phyloP scores from a whole-genome alignment of 768 basidiomycete genomes.

The Termitomyces sp. region DNA sequence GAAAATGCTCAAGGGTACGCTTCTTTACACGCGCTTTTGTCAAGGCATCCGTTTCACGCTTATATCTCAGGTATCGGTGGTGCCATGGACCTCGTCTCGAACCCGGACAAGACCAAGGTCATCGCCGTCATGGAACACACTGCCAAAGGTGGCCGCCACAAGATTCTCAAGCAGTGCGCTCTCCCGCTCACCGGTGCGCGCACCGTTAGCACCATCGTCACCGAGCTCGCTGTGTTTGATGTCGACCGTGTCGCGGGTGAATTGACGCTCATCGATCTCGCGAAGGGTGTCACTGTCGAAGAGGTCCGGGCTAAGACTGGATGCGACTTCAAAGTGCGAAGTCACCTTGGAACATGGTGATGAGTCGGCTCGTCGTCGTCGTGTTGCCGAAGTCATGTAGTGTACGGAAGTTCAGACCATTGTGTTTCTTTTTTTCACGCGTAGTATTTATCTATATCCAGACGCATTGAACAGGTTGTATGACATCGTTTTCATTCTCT shows the following conservation, averaged over 20 bases:
- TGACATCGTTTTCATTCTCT: neutral
- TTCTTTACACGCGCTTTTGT: neutral
- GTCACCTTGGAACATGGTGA: slow-evolving; percentile 44
- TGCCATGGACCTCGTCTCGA: slow-evolving; percentile 95
- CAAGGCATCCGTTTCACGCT: neutral
- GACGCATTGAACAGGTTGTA: neutral
- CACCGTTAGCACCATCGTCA: slow-evolving; percentile 87
- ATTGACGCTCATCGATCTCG: slow-evolving; percentile 74
- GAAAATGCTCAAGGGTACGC: slow-evolving; percentile 76
- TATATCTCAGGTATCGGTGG: slow-evolving; percentile 76
- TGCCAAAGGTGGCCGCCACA: slow-evolving; percentile 85
- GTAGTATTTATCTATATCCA: neutral
- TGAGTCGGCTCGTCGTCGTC: neutral
- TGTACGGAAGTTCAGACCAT: neutral
- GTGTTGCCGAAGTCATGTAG: neutral
- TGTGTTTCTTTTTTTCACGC: neutral
- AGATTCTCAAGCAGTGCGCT: slow-evolving; percentile 76
- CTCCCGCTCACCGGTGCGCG: slow-evolving; percentile 88
- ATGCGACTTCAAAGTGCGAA: slow-evolving; percentile 66
- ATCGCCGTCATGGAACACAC: slow-evolving; percentile 89
- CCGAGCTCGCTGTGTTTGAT: slow-evolving; percentile 87
- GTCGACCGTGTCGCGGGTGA: slow-evolving; percentile 73
- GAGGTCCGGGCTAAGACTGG: slow-evolving; percentile 86
- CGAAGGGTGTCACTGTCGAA: slow-evolving; percentile 78
- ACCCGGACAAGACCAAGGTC: slow-evolving; percentile 92